phyloP scores from a whole-genome alignment of 306 rosid genomes.

The Ammopiptanthus mongolicus region DNA sequence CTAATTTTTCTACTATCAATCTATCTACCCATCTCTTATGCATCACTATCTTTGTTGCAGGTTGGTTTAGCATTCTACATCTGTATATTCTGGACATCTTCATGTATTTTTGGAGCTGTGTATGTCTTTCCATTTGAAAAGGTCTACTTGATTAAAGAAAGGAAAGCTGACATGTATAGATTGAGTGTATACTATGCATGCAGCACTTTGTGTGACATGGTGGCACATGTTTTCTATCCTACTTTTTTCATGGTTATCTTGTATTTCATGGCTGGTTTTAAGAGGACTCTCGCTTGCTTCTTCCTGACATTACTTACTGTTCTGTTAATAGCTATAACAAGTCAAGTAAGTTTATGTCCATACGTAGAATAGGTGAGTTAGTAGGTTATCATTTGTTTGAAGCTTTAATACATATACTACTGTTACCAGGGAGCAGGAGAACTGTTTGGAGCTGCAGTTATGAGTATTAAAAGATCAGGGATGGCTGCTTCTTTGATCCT shows the following conservation, averaged over 20 bases:
- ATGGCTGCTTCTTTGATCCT: constrained; percentile 76
- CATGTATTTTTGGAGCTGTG: constrained; percentile 83
- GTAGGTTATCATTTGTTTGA: background rate
- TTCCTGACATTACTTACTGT: constrained; percentile 58
- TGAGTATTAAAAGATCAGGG: constrained; percentile 82
- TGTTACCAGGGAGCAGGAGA: constrained; percentile 83
- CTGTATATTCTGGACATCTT: constrained; percentile 95
- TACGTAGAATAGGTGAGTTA: background rate
- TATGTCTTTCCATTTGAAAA: constrained; percentile 89
- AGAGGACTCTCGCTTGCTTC: constrained; percentile 65
- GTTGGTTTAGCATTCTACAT: constrained; percentile 83
- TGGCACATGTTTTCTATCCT: constrained; percentile 75
- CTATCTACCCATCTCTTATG: background rate
- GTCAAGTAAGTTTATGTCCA: constrained; percentile 60
- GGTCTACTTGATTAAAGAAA: constrained; percentile 74
- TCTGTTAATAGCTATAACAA: constrained; percentile 74
- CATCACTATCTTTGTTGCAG: constrained; percentile 31
- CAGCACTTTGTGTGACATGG: constrained; percentile 95
- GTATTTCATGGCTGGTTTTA: constrained; percentile 95
- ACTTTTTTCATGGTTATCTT: constrained; percentile 73
- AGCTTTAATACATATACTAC: background rate
- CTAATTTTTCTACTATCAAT: background rate
- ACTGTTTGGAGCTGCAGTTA: constrained; percentile 79
- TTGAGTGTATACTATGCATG: constrained; percentile 83
- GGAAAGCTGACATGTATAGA: constrained; percentile 93